Base-by-base conservation (phyloP, 352 stramenopile species). In the Phytopythium aichiense region DNA sequence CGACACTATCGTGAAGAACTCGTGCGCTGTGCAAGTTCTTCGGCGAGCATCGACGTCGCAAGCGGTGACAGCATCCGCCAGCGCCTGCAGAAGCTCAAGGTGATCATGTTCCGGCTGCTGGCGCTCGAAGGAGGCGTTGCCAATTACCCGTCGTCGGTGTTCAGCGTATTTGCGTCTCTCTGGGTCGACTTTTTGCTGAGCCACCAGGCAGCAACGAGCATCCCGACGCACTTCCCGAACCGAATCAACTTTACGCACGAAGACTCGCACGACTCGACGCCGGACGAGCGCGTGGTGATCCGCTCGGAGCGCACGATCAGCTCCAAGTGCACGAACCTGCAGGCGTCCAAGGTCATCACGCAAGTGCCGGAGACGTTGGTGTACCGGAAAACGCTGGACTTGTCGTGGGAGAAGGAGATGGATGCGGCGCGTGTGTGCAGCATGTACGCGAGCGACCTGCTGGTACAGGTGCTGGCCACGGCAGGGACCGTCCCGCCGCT, bases 311-410 rank as follows among this genome's bases (percentile, higher is more conserved):
- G 84, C 4, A 93, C 84, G 0, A 91, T 90, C 61, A 93, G 81
- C 64, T 89, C 84, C 31, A 93, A 91, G 52, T 91, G 81, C 64
- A 91, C 84, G 2, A 92, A 91, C 43, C 58, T 91, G 45, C 82
- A 92, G 63, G 84, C 81, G 3, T 91, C 81, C 1, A 76, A 91
- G 49, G 79, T 90, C 13, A 89, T 91, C 63, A 91, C 83, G 8
- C 78, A 79, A 38, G 61, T 84, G 18, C 63, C 71, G 2, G 77
- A 88, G 50, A 73, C 69, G 3, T 56, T 79, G 2, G 76, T 89
- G 50, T 92, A 89, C 59, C 80, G 82, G n/a, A 90, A 91, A 46
- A 81, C 84, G 7, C 66, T 92, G 13, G 82, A 91, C 51, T 79
- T 71, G 4, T 85, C 77, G 2, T 91, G 82, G 81, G 79, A 83